Evolutionary conservation across 2,329 filamentous ascomycete genomes (phyloP).

Genomic region (Pyricularia sp.): DNA sequence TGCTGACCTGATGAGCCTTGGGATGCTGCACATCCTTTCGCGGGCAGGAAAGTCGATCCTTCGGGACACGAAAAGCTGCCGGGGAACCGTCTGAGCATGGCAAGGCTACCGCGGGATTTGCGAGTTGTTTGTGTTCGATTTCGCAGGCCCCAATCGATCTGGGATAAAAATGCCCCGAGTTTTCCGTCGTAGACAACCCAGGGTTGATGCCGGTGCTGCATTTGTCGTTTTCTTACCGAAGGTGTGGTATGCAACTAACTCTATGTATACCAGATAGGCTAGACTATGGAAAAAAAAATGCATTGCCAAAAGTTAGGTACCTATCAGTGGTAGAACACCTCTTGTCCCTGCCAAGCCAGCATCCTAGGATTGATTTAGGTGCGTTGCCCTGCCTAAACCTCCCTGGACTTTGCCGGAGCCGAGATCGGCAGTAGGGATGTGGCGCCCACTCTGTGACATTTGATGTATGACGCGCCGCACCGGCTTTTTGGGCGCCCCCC

Average conservation of each 20-base stretch:
- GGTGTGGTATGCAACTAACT: neutral
- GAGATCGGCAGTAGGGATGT: neutral
- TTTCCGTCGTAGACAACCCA: neutral
- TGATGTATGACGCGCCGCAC: neutral
- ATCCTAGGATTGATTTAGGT: neutral
- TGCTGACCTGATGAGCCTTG: neutral
- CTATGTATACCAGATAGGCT: neutral
- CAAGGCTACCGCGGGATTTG: neutral
- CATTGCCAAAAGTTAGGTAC: neutral
- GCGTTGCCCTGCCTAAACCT: neutral
- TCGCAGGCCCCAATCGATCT: no score
- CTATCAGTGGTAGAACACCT: neutral
- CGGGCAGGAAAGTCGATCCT: neutral
- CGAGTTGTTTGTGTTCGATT: neutral
- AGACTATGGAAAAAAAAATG: neutral
- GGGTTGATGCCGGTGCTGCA: neutral
- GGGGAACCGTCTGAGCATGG: neutral
- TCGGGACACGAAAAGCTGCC: neutral
- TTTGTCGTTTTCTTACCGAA: neutral
- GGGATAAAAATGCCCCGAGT: neutral
- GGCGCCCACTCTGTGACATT: neutral
- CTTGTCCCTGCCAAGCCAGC: neutral
- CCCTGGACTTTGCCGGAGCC: neutral
- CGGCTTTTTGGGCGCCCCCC: neutral
- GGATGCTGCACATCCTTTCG: neutral